Base-by-base conservation (phyloP, 768 basidiomycete genomes). In the Suillus brevipes region DNA sequence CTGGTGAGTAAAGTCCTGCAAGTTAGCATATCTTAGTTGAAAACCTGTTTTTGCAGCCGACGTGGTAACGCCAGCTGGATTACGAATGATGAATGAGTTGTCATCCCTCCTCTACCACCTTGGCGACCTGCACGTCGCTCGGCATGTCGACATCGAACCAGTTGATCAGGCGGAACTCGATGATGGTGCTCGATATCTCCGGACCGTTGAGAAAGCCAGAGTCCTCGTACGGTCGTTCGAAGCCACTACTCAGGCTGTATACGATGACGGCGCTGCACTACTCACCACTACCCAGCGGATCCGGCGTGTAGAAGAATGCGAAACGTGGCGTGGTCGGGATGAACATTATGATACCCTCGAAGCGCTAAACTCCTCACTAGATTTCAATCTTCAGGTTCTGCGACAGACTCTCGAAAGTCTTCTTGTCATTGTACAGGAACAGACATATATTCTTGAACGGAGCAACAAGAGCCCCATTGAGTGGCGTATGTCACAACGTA, bases 111-210 rank as follows among this genome's bases (percentile, higher is more conserved):
- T 86, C 6, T 69, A 71, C 9, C 75, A 77, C 47, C 73, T 84
- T 25, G 79, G 80, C 25, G 84, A 84, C 57, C 77, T 87, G 61
- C 82, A 87, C 66, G 70, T 87, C 28, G 84, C 85, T 20, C 78
- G 79, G 34, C 78, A 80, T 52, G 80, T 87, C 43, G 87, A 87
- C 64, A 75, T 87, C 14, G 81, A 85, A 50, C 80, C 80, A 10
- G 71, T 76, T 25, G 71, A 75, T 34, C 71, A 75, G 13, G 67
- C 75, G 4, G 71, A 74, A 8, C 71, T 79, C 1, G 64, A 73
- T 2, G 75, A 77, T 12, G 81, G 81, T 49, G 69, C 70, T 18
- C 73, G 72, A 25, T 84, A 83, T 63, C 65, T 78, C 57, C 75
- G 78, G 47, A 78, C 78, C 34, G 81, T 85, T 1, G 78, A 81